phyloP scores from a whole-genome alignment of 352 stramenopile genomes.

The Phytophthora sansomeana region DNA sequence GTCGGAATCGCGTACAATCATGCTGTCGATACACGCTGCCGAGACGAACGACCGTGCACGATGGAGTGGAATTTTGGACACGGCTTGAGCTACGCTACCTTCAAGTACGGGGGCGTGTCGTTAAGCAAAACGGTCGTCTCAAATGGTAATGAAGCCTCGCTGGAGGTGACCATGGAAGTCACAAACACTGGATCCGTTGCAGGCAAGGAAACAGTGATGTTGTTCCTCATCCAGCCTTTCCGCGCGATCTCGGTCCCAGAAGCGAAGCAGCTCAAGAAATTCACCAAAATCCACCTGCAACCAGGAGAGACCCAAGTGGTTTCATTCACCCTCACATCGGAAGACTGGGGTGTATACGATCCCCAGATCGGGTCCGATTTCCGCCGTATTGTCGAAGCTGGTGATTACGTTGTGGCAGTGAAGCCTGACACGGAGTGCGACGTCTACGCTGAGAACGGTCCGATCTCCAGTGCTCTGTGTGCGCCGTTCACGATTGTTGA shows the following conservation, averaged over 20 bases:
- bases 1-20: conserved; percentile 82
- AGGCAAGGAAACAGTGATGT: conserved; percentile 82
- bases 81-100: conserved; percentile 75
- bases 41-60: conserved; percentile 45
- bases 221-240: conserved; percentile 81
- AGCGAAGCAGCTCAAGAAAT: conserved; percentile 84
- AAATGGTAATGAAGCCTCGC: conserved; percentile 23
- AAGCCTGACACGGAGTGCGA: conserved; percentile 81
- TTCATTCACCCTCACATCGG: conserved; percentile 48
- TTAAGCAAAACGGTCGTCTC: conserved; percentile 49
- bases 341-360: conserved; percentile 68
- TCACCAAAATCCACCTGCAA: conserved; percentile 73
- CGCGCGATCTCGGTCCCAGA: conserved; percentile 72
- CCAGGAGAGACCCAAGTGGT: conserved; percentile 50
- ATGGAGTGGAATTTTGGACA: conserved; percentile 76
- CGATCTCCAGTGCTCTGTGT: conserved; percentile 47
- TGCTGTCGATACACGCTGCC: conserved; percentile 53
- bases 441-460: conserved; percentile 47
- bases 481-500: conserved; percentile 53
- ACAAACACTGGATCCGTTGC: conserved; percentile 64
- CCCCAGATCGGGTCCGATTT: conserved; percentile 70
- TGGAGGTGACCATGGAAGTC: conserved; percentile 65
- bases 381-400: conserved; percentile 57
- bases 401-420: conserved; percentile 71
- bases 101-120: conserved; percentile 55